These are phyloP conservation scores for Diplodia intermedia DNA, from an alignment of 2,329 filamentous ascomycete genomes.

Conservation along the genomic window DNA sequence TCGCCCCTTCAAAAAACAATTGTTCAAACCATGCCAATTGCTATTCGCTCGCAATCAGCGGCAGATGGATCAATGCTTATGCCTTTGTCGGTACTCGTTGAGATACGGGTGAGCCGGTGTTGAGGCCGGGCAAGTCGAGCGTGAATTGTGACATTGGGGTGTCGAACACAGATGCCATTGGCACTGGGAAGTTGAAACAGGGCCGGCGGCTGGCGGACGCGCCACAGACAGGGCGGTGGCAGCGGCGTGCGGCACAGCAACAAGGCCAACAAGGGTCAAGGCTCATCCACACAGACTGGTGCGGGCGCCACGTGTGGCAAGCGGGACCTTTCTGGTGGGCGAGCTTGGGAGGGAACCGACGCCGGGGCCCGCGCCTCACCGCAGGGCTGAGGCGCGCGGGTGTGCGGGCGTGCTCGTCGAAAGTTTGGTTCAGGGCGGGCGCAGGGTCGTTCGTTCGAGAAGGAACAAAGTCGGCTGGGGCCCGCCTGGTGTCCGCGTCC, in stretches of 20 bases:
- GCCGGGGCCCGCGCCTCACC: constrained; percentile 1
- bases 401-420: neutral
- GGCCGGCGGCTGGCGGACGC: neutral
- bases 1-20: neutral
- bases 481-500: neutral
- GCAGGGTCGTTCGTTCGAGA: neutral
- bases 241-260: neutral
- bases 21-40: neutral
- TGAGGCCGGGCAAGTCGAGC: too few species aligned
- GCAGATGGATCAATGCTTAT: neutral
- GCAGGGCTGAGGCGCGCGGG: constrained; percentile 1
- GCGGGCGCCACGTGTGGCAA: constrained; percentile 11
- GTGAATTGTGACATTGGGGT: too few species aligned
- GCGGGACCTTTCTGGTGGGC: neutral
- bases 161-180: too few species aligned
- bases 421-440: neutral
- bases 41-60: neutral
- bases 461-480: neutral
- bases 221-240: constrained; percentile 5
- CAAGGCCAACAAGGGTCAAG: constrained; percentile 5
- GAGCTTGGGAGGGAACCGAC: neutral
- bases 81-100: neutral
- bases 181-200: neutral
- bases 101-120: neutral
- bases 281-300: neutral